Evolutionary conservation across 805 yeast genomes (phyloP).

Genomic region (Schizosaccharomyces japonicus): DNA sequence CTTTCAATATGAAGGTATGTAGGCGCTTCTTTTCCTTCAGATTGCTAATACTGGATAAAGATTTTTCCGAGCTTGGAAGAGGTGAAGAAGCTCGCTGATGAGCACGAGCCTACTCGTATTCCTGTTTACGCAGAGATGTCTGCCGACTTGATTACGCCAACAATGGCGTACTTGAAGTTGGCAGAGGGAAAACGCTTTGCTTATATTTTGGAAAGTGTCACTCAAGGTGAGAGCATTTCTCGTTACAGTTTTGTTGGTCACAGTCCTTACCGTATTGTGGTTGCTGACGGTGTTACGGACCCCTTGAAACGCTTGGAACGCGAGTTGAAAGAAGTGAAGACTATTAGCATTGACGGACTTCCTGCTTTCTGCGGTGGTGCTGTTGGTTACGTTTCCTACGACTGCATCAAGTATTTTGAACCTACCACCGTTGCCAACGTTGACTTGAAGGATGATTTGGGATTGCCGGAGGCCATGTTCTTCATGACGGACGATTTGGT

Average conservation of each 20-base stretch:
- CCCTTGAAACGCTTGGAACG: slow-evolving; percentile 54
- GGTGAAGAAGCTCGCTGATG: not conserved
- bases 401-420: slow-evolving; percentile 89
- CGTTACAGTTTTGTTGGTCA: slow-evolving; percentile 81
- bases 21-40: slow-evolving; percentile 1
- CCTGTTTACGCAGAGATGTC: slow-evolving; percentile 57
- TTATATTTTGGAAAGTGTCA: slow-evolving; percentile 71
- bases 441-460: slow-evolving; percentile 47
- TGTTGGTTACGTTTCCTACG: slow-evolving; percentile 83
- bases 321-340: slow-evolving; percentile 40
- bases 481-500: slow-evolving; percentile 79
- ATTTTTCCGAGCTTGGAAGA: slow-evolving; percentile 2
- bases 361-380: slow-evolving; percentile 62
- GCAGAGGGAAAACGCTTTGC: slow-evolving; percentile 30
- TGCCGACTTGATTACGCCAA: slow-evolving; percentile 67
- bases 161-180: slow-evolving; percentile 66
- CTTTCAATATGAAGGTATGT: too few species aligned
- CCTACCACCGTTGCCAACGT: slow-evolving; percentile 57
- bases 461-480: slow-evolving; percentile 74
- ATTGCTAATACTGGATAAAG: not conserved
- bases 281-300: slow-evolving; percentile 51
- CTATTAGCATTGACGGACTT: slow-evolving; percentile 65
- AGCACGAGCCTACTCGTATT: slow-evolving; percentile 21
- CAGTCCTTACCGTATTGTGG: slow-evolving; percentile 57
- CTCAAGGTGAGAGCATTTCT: slow-evolving; percentile 68